phyloP scores from a whole-genome alignment of 139 green algal genomes.

The Dunaliella sp. region DNA sequence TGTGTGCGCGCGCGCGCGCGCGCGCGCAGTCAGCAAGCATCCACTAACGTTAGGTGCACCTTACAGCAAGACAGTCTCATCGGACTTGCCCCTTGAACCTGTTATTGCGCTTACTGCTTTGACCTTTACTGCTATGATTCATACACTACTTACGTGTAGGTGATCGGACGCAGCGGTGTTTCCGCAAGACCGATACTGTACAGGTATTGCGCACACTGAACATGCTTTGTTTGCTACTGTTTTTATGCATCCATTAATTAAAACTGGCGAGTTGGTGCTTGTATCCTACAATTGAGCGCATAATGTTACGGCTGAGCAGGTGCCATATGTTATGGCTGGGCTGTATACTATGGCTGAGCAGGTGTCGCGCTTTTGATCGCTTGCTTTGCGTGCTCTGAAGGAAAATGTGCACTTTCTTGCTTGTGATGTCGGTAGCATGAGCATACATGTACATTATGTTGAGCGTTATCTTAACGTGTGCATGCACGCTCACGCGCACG shows the following conservation, averaged over 20 bases:
- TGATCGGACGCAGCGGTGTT: not conserved
- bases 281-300: not conserved
- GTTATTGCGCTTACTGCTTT: not conserved
- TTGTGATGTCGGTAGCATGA: no score
- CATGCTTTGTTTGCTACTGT: not conserved
- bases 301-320: no score
- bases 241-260: not conserved
- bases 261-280: not conserved
- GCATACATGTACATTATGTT: no score
- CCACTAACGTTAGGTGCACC: no score
- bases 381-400: no score
- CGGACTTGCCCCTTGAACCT: not conserved
- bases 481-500: not conserved
- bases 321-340: not conserved
- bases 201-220: not conserved
- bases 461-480: no score
- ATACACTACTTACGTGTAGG: no score
- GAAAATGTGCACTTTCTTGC: no score
- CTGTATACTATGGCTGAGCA: not conserved
- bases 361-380: not conserved
- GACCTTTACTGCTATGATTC: not conserved
- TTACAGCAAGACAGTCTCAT: no score
- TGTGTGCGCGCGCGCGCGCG: not conserved
- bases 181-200: not conserved
- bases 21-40: no score